Evolutionary conservation across 2,329 filamentous ascomycete species (phyloP).

Genomic region (Nectriaceae sp.): DNA sequence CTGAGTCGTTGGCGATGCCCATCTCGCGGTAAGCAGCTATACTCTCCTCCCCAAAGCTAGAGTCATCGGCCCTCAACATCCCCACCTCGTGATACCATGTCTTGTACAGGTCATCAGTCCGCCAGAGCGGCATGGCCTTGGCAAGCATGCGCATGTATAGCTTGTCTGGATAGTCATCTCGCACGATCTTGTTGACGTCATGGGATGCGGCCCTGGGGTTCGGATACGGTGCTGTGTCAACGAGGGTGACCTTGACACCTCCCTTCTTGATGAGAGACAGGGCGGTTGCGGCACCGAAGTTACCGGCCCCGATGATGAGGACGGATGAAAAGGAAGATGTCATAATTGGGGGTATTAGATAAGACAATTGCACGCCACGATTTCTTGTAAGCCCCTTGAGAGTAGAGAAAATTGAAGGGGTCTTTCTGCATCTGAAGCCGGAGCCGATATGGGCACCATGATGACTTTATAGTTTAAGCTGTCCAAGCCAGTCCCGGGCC

Average conservation of each 20-base stretch:
- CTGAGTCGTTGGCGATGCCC: conserved; percentile 42
- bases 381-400: not conserved
- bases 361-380: not conserved
- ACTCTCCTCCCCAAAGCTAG: conserved; percentile 47
- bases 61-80: conserved; percentile 47
- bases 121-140: conserved; percentile 43
- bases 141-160: conserved; percentile 43
- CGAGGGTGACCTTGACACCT: conserved; percentile 34
- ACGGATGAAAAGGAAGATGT: conserved; percentile 18
- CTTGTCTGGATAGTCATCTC: conserved; percentile 43
- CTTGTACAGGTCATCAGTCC: conserved; percentile 51
- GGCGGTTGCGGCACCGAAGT: conserved; percentile 47
- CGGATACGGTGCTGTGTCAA: conserved; percentile 38
- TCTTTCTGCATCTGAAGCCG: too few species aligned
- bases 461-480: conserved; percentile 24
- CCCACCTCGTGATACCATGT: conserved; percentile 58
- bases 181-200: conserved; percentile 47
- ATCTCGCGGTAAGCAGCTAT: conserved; percentile 38
- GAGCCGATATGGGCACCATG: conserved; percentile 14
- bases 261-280: conserved; percentile 35
- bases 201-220: conserved; percentile 48
- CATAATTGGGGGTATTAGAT: conserved; percentile 3
- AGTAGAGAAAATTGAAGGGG: too few species aligned
- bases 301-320: conserved; percentile 45
- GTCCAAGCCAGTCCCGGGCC: conserved; percentile 19